A percentile compares a stretch with the other conserved stretches of the same genome.
Evolutionary conservation across 208 protist genomes (phyloP).

Genomic region (Strigomonas galati): DNA sequence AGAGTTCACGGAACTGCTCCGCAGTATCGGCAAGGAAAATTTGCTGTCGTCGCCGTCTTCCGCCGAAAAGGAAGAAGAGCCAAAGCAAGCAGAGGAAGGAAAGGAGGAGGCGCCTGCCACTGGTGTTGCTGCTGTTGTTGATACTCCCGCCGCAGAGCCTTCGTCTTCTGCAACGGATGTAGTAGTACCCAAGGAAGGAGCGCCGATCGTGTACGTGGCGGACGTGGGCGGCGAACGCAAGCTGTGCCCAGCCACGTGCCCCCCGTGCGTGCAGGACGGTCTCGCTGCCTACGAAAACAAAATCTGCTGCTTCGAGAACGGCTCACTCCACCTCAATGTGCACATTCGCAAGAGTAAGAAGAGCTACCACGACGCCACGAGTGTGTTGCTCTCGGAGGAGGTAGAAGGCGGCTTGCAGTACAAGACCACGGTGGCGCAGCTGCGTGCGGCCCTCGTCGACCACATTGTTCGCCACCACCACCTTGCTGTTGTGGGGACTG

Average conservation of each 20-base stretch:
- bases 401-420: slow-evolving; percentile 43
- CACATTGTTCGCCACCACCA: slow-evolving; percentile 49
- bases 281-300: slow-evolving; percentile 37
- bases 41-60: slow-evolving; percentile 22
- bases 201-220: neutral
- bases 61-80: neutral
- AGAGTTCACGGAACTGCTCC: slow-evolving; percentile 50
- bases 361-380: slow-evolving; percentile 66
- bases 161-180: no score
- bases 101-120: slow-evolving; percentile 15
- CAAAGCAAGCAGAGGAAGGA: neutral
- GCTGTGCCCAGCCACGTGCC: slow-evolving; percentile 42
- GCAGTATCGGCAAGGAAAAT: slow-evolving; percentile 4
- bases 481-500: slow-evolving; percentile 40
- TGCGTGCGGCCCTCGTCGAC: slow-evolving; percentile 45
- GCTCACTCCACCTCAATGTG: slow-evolving; percentile 53
- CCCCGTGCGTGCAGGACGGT: slow-evolving; percentile 29
- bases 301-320: slow-evolving; percentile 47
- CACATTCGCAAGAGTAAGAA: slow-evolving; percentile 74
- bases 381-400: slow-evolving; percentile 29
- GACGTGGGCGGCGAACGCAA: slow-evolving; percentile 41
- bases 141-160: no score
- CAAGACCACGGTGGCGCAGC: slow-evolving; percentile 55
- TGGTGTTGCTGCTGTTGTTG: no score
- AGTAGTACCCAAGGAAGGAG: neutral